Conservation (phyloP, 305 asterid species). For the Fraxinus nigra region DNA sequence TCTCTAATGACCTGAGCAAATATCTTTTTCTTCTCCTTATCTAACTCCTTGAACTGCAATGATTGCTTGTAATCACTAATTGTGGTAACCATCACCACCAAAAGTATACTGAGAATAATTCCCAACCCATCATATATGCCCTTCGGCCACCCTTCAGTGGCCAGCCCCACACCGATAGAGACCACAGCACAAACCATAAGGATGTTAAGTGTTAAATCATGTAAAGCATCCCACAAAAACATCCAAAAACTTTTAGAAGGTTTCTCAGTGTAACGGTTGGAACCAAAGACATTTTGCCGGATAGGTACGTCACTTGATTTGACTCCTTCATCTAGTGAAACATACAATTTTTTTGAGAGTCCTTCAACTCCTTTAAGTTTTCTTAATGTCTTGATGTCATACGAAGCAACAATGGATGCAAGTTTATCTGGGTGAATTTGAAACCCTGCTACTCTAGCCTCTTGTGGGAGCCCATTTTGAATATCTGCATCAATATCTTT, state of each 20-base stretch:
- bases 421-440: slow-evolving; percentile 79
- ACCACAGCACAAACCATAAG: slow-evolving; percentile 34
- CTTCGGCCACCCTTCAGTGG: slow-evolving; percentile 97
- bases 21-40: slow-evolving; percentile 93
- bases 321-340: slow-evolving; percentile 67
- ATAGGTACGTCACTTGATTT: slow-evolving; percentile 52
- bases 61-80: slow-evolving; percentile 94
- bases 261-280: slow-evolving; percentile 77
- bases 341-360: slow-evolving; percentile 63
- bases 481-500: slow-evolving; percentile 47
- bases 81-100: slow-evolving; percentile 88
- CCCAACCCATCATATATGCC: slow-evolving; percentile 96
- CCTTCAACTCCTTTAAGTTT: slow-evolving; percentile 74
- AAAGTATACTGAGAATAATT: slow-evolving; percentile 72
- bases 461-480: slow-evolving; percentile 61
- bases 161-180: slow-evolving; percentile 89
- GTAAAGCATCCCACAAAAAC: slow-evolving; percentile 97
- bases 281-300: slow-evolving; percentile 68
- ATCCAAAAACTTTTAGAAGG: slow-evolving; percentile 82
- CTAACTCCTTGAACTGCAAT: slow-evolving; percentile 87
- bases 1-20: slow-evolving; percentile 81
- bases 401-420: slow-evolving; percentile 71
- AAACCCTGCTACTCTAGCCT: slow-evolving; percentile 67
- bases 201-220: slow-evolving; percentile 84
- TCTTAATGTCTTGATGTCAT: slow-evolving; percentile 70